Evolutionary conservation across 2,329 filamentous ascomycete genomes (phyloP), one percentile per base, ranked within the genome.

Genomic region (Claviceps pusilla): DNA sequence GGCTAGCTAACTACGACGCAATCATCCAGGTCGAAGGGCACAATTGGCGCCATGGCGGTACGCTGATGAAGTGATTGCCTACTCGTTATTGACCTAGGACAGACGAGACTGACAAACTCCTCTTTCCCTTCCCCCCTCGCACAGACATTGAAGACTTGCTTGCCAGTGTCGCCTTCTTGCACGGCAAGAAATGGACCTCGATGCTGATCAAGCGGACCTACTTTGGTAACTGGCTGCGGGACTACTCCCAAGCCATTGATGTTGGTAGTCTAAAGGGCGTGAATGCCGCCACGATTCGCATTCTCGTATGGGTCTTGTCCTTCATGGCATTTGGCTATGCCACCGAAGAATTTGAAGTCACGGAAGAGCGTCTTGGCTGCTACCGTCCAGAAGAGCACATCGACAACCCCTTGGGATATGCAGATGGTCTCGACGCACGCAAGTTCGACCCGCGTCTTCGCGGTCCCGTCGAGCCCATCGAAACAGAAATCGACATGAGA

Each of bases 201-300:
- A 83, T 87, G 74, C 80, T 87, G 70, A 77, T 91, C 53, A 85
- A 86, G 69, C 77, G 86, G 54, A 83, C 84, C 35, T 91, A 89
- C 70, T 91, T 91, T 72, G 87, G 87, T 55, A 93, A 93, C 69
- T 93, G 87, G 87, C 73, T 91, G 45, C 79, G 87, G 57, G 87
- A 91, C 71, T 93, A 93, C 67, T 89, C 85, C 12, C 87, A 91
- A 64, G 87, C 87, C 41, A 77, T 91, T 67, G 87, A 91, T 63
- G 83, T 90, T 12, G 86, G 86, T 50, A 88, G 84, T 57, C 69
- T 93, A 57, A 90, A 89, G 69, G 83, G 82, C 57, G 82, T 89
- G 56, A 87, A 86, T 58, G 83, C 85, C 39, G 83, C 84, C 42
- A 89, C 87, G 3, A 87, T 93, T 61, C 78, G 87, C 47, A 80